Percentiles rank a stretch among this genome's conserved stretches.
Evolutionary conservation across 805 yeast species (phyloP).

Genomic region (Candida awuae): DNA sequence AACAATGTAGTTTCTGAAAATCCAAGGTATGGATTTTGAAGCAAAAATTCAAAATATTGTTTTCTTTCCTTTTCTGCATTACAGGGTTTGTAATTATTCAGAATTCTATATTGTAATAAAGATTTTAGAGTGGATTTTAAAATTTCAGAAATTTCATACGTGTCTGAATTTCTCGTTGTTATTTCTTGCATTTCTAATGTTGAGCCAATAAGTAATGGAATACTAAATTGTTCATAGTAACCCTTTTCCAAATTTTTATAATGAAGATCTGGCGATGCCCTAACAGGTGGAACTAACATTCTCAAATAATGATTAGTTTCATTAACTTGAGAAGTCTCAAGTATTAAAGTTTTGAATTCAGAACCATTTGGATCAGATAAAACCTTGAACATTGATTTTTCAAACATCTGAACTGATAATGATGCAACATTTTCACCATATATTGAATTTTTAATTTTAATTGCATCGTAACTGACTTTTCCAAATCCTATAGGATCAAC

Average conservation of each 20-base stretch:
- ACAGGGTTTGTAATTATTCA: conserved; percentile 20
- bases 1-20: conserved; percentile 33
- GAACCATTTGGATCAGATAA: conserved; percentile 17
- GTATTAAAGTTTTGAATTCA: conserved; percentile 5
- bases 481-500: conserved; percentile 16
- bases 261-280: not conserved
- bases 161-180: conserved; percentile 39
- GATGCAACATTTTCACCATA: conserved; percentile 26
- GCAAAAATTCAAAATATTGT: conserved; percentile 19
- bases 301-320: conserved; percentile 16
- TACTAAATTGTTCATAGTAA: conserved; percentile 14
- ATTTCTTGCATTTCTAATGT: conserved; percentile 55
- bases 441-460: not conserved
- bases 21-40: conserved; percentile 27
- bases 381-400: conserved; percentile 21
- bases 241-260: conserved; percentile 2
- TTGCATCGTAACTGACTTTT: not conserved
- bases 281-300: conserved; percentile 1
- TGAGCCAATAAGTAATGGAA: conserved; percentile 32
- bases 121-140: conserved; percentile 31
- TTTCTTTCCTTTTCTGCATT: conserved; percentile 9
- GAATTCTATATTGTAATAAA: conserved; percentile 34
- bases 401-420: conserved; percentile 24
- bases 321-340: conserved; percentile 12
- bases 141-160: conserved; percentile 12